These are phyloP conservation scores for Xylaria telfairii DNA, from an alignment of 495 filamentous ascomycete genomes.

Conservation along the genomic window DNA sequence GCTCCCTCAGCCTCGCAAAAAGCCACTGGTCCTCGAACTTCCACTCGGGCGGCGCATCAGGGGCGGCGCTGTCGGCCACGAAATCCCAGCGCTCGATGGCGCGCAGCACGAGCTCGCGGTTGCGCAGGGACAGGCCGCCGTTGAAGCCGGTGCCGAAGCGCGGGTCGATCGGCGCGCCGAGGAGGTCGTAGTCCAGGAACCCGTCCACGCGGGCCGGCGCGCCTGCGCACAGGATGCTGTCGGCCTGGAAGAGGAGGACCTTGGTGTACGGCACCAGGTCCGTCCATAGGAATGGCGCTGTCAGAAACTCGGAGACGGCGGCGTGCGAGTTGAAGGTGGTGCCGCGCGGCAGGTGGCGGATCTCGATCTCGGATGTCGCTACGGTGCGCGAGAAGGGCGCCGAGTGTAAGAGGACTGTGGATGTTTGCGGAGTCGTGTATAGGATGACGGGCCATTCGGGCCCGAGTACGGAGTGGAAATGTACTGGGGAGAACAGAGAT, in stretches of 20 bases:
- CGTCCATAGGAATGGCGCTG: constrained; percentile 39
- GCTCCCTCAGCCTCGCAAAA: constrained; percentile 27
- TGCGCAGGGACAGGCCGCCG: constrained; percentile 42
- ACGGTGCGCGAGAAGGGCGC: constrained; percentile 27
- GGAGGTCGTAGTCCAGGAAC: constrained; percentile 40
- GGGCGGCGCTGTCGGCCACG: constrained; percentile 1
- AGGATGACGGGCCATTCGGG: constrained; percentile 38
- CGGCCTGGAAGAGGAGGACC: constrained; percentile 43
- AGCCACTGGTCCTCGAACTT: constrained; percentile 44
- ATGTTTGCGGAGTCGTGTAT: background rate
- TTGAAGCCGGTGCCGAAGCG: constrained; percentile 35
- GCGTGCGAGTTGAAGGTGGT: constrained; percentile 21
- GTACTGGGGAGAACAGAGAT: constrained; percentile 21
- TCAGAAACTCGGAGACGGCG: constrained; percentile 29
- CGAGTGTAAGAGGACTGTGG: constrained; percentile 20
- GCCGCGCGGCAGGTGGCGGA: constrained; percentile 26
- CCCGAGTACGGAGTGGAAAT: constrained; percentile 41
- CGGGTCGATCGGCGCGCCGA: constrained; percentile 36
- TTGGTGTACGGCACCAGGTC: constrained; percentile 36
- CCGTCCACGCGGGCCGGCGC: constrained; percentile 39
- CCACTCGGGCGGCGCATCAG: constrained; percentile 27
- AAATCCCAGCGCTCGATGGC: constrained; percentile 36
- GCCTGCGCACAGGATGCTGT: constrained; percentile 43
- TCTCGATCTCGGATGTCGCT: constrained; percentile 15
- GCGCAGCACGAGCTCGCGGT: constrained; percentile 35